These are phyloP conservation scores for Plectosphaerella plurivora DNA, from an alignment of 2,329 filamentous ascomycete species.

Conservation along the genomic window DNA sequence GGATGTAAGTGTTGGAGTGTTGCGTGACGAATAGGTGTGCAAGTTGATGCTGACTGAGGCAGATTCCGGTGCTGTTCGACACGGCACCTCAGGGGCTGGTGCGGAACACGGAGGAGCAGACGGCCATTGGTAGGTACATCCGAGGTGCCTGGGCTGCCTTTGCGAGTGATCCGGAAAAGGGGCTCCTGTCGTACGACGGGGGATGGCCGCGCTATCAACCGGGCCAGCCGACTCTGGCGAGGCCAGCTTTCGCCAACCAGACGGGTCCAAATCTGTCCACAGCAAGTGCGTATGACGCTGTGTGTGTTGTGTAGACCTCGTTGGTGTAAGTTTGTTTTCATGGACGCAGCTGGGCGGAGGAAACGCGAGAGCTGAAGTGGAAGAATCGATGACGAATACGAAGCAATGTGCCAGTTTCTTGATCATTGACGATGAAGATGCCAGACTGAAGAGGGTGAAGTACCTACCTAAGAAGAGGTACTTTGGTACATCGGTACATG, in stretches of 20 bases:
- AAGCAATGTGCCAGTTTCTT: too few species aligned
- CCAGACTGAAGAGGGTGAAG: too few species aligned
- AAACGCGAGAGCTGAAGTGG: too few species aligned
- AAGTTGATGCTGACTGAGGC: not conserved
- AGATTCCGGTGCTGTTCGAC: constrained; percentile 25
- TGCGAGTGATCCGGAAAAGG: constrained; percentile 28
- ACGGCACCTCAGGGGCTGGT: constrained; percentile 13
- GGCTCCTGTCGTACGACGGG: constrained; percentile 20
- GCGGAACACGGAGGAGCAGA: constrained; percentile 19
- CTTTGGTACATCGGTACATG: too few species aligned
- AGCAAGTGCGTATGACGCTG: constrained; percentile 5
- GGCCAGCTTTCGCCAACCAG: constrained; percentile 19
- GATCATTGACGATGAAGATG: too few species aligned
- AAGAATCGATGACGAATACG: too few species aligned
- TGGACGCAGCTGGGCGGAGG: too few species aligned
- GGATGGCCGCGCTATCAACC: constrained; percentile 17
- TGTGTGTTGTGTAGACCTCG: constrained; percentile 4
- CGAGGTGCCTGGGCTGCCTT: constrained; percentile 33
- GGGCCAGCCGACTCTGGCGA: constrained; percentile 15
- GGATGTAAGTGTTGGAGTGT: constrained; percentile 15
- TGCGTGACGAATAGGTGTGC: not conserved
- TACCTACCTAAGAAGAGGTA: too few species aligned
- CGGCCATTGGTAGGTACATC: constrained; percentile 24
- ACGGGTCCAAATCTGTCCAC: constrained; percentile 19
- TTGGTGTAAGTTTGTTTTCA: not conserved